A percentile compares a stretch with the other conserved stretches of the same genome.
Evolutionary conservation across 805 yeast genomes (phyloP).

Genomic region (Nakazawaea ambrosiae): DNA sequence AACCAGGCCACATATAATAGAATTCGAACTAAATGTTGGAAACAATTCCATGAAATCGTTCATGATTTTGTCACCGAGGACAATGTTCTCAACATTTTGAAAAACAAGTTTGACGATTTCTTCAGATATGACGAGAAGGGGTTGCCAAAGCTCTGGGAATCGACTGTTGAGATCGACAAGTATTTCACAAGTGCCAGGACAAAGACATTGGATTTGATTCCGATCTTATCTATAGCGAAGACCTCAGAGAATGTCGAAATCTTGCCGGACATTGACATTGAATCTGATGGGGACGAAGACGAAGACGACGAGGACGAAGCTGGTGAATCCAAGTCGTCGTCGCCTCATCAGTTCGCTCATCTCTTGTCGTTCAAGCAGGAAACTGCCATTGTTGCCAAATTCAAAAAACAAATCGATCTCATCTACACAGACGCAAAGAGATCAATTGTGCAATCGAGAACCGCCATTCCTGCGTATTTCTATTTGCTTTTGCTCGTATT

Average conservation of each 20-base stretch:
- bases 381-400: constrained; percentile 45
- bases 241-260: constrained; percentile 46
- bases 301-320: constrained; percentile 34
- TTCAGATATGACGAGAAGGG: constrained; percentile 83
- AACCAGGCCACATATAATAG: constrained; percentile 34
- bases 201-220: constrained; percentile 49
- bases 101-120: constrained; percentile 73
- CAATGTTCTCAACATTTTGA: constrained; percentile 53
- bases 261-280: constrained; percentile 49
- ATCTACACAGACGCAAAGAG: constrained; percentile 83
- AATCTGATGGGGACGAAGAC: constrained; percentile 25
- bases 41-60: constrained; percentile 45
- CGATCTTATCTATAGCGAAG: constrained; percentile 51
- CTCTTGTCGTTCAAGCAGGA: constrained; percentile 53
- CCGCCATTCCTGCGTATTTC: constrained; percentile 80
- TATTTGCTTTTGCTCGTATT: constrained; percentile 64
- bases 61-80: constrained; percentile 63
- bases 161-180: constrained; percentile 62
- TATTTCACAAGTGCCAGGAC: constrained; percentile 56
- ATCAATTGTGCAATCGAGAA: constrained; percentile 67
- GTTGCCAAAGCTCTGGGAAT: constrained; percentile 76
- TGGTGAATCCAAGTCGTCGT: constrained; percentile 25
- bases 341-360: constrained; percentile 40
- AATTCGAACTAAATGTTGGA: constrained; percentile 59
- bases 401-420: constrained; percentile 72